Conservation (phyloP, 257 asterid species). For the Fraxinus excelsior region DNA sequence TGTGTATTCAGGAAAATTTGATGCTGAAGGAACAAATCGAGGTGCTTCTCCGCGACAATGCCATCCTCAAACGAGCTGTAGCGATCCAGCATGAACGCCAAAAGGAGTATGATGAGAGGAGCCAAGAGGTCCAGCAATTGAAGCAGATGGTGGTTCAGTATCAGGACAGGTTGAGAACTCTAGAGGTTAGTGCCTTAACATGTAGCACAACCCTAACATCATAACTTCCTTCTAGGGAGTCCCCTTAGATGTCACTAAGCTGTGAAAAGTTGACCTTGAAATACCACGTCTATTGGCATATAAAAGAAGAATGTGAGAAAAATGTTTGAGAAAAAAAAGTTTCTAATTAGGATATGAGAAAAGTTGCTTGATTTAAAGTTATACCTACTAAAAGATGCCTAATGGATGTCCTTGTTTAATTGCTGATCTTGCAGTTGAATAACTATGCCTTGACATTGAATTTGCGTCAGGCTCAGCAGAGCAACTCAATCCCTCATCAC, state of each 20-base stretch:
- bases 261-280: background rate
- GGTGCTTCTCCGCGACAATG: constrained; percentile 52
- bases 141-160: constrained; percentile 66
- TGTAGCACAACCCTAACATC: background rate
- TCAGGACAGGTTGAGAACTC: constrained; percentile 69
- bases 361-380: constrained; percentile 11
- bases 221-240: background rate
- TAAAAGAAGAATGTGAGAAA: no score
- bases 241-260: background rate
- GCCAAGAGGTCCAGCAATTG: constrained; percentile 65
- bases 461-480: constrained; percentile 62
- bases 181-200: constrained; percentile 39
- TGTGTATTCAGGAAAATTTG: constrained; percentile 44
- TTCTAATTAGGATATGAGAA: background rate
- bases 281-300: background rate
- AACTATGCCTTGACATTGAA: constrained; percentile 73
- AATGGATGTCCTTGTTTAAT: background rate
- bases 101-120: constrained; percentile 69
- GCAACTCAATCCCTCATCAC: constrained; percentile 56
- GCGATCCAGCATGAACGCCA: constrained; percentile 81
- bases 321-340: no score
- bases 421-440: constrained; percentile 37
- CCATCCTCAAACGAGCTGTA: constrained; percentile 78
- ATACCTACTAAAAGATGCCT: background rate
- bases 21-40: constrained; percentile 72